Base-by-base conservation (phyloP, 805 yeast species). In the Metschnikowia sp. region DNA sequence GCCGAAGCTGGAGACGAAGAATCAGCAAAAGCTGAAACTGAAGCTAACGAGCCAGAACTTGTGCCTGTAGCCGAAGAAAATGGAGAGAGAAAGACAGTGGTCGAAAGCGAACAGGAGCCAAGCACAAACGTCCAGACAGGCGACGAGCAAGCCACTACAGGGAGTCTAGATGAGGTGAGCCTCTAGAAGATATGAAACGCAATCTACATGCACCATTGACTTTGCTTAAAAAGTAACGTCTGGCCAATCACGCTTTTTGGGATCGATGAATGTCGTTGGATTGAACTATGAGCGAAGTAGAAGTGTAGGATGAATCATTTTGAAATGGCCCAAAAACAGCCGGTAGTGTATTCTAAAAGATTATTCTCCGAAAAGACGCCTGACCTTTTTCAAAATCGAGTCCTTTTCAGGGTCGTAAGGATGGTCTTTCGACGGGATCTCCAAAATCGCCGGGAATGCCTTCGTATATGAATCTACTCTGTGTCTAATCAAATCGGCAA, bases 321-420 rank as follows among this genome's bases (percentile, higher is more conserved):
- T 22, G 41, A 33, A 42, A 30, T 48, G 26, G 26, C 26, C 26
- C 26, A 22, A 22, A 22, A 36, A 11, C 1, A 22, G 26, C 26
- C 26, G 26, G 4, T 5, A 22, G 26, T 22, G 26, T 22, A 7
- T 2, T 22, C 26, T 10, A 8, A 13, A 8, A 22, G n/a, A 9
- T 43, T 75, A 89, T 71, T 94, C 98, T 39, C 99, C 98, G 72
- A 92, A 91, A 54, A 94, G 73, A 65, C 96, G 83, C 75, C 96
- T 86, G 32, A 94, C 99, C 66, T 96, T 86, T 70, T 92, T 84
- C 69, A 94, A 77, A 36, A 94, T 90, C 18, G 96, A 86, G 69
- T 94, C 99, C 81, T 92, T 94, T 66, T 92, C 98, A 18, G 99
- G 99, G 66, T 94, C 96, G 66, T 94, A 94, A 19, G 99, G 98